Evolutionary conservation across 2,329 filamentous ascomycete genomes (phyloP), one percentile per base, ranked within the genome.

Genomic region (Verticillium zaregamsianum): DNA sequence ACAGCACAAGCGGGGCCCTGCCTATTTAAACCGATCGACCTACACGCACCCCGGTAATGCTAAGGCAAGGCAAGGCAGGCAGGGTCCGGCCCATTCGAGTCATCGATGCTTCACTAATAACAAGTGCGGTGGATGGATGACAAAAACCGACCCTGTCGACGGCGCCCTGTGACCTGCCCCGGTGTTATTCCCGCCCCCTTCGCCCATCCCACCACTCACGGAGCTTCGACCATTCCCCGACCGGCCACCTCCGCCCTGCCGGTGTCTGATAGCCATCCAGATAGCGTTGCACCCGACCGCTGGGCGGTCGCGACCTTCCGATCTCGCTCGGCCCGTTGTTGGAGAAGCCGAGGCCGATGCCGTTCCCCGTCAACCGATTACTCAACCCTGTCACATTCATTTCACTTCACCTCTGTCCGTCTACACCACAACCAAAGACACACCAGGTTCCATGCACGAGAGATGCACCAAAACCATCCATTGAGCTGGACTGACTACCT

Each of bases 141-240:
- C 55, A 57, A 57, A 55, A 17, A 9, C 55, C 8, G 55, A 7
- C 17, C 23, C n/a, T 23, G 35, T 14, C 23, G 17, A 52, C 17
- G 12, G 20, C 45, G 45, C 45, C 45, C 45, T 52, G 45, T 52
- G 45, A 52, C 31, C 52, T 59, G 64, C 59, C 61, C 57, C 63
- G 65, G 66, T 65, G 66, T 70, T 69, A 68, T 68, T 68, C 69
- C 70, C 69, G 70, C 71, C 71, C 28, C 71, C 68, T 72, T 71
- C 68, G 70, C 71, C 71, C 72, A 74, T 64, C 67, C 69, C 68
- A 75, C 67, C 68, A 68, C 72, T 71, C n/a, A 52, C 11, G 45
- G n/a, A 52, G 20, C 45, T 23, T 52, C 45, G 20, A 52, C 6
- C 20, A 9, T 52, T 20, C 11, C 11, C 17, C 8, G n/a, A 23